Percentiles rank a stretch among this genome's conserved stretches.
Evolutionary conservation across 148 eudicot genomes (phyloP).

Genomic region (Rhododendron ovatum): DNA sequence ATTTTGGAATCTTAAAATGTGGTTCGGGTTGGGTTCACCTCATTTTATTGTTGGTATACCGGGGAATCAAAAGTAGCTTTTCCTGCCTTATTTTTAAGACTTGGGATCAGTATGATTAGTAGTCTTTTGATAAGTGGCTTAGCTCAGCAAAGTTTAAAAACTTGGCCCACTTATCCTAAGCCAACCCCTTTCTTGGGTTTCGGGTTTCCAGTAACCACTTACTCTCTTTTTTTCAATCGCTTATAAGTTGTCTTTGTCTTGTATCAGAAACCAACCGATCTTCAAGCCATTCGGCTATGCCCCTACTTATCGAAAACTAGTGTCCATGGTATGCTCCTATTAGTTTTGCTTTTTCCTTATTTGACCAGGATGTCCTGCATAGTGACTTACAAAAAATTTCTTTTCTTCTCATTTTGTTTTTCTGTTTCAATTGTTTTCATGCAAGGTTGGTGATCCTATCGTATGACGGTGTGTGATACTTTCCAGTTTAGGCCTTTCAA

Average conservation of each 20-base stretch:
- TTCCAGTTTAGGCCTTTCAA: neutral
- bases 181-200: neutral
- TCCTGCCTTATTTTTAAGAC: neutral
- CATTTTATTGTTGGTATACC: neutral
- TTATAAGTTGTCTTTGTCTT: neutral
- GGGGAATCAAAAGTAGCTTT: neutral
- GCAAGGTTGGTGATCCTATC: constrained; percentile 1
- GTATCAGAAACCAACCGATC: constrained; percentile 32
- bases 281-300: constrained; percentile 34
- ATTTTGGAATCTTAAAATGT: neutral
- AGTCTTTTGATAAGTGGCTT: too few relatives aligned
- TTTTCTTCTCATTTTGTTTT: neutral
- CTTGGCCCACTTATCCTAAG: neutral
- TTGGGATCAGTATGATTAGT: neutral
- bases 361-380: neutral
- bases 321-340: constrained; percentile 27
- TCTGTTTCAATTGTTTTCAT: neutral
- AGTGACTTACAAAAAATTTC: neutral
- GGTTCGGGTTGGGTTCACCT: constrained; percentile 1
- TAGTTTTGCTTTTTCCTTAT: neutral
- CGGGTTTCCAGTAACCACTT: neutral
- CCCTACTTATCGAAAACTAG: constrained; percentile 45
- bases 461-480: neutral
- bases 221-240: neutral
- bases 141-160: neutral